Conservation (phyloP, 352 stramenopile genomes). For the Phytophthora boehmeriae region DNA sequence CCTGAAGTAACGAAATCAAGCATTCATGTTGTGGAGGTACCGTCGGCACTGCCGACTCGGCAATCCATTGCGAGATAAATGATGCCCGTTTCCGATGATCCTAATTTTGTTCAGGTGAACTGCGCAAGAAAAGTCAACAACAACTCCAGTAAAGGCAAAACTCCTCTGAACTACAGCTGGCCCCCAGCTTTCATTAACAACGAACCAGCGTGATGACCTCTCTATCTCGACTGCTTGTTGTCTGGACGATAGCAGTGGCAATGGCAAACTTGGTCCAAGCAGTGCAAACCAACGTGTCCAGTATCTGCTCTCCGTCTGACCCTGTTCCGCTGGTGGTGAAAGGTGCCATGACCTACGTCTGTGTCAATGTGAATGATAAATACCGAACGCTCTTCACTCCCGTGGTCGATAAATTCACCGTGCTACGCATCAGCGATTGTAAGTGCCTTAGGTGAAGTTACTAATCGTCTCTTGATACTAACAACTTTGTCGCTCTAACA, state of each 20-base stretch:
- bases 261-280: slow-evolving; percentile 10
- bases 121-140: neutral
- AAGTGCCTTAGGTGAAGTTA: slow-evolving; percentile 22
- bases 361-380: slow-evolving; percentile 79
- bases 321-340: slow-evolving; percentile 58
- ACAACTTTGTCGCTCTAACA: neutral
- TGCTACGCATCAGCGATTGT: slow-evolving; percentile 79
- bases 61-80: too few relatives aligned
- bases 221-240: slow-evolving; percentile 13
- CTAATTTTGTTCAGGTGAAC: neutral
- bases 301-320: slow-evolving; percentile 62
- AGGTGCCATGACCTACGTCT: slow-evolving; percentile 69
- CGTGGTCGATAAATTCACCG: slow-evolving; percentile 76
- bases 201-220: neutral
- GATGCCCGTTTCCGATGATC: neutral
- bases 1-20: slow-evolving; percentile 15
- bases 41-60: too few relatives aligned
- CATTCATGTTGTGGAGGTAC: too few relatives aligned
- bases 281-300: slow-evolving; percentile 60
- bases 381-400: slow-evolving; percentile 81
- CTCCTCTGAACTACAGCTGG: neutral
- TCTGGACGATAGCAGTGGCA: slow-evolving; percentile 4
- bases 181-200: neutral
- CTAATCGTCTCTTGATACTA: too few relatives aligned
- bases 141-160: neutral